Evolutionary conservation across 345 rosid species (phyloP).

Genomic region (Eucalyptus pauciflora): DNA sequence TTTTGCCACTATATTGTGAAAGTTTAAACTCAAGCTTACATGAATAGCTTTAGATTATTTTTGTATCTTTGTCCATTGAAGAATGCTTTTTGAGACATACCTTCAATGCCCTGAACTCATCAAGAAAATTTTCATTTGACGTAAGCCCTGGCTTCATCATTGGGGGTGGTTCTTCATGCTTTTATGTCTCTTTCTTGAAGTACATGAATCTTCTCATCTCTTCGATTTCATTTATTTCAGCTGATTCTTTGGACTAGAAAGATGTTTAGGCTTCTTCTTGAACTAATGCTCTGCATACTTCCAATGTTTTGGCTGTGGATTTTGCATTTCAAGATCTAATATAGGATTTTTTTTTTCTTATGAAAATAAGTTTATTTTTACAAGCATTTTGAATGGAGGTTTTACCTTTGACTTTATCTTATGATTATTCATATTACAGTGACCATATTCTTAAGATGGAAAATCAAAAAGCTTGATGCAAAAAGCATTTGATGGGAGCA

Average conservation of each 20-base stretch:
- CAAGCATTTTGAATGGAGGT: neutral
- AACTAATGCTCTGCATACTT: neutral
- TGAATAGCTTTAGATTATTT: neutral
- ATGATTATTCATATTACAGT: neutral
- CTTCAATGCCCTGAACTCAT: neutral
- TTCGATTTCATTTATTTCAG: neutral
- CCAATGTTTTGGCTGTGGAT: neutral
- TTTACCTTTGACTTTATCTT: neutral
- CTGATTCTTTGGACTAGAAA: neutral
- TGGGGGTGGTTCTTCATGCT: neutral
- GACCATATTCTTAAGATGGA: constrained; percentile 35
- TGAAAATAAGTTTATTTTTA: neutral
- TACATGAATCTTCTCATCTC: neutral
- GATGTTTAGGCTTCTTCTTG: neutral
- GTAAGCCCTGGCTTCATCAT: neutral
- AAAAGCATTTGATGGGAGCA: constrained; percentile 85
- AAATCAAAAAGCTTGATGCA: constrained; percentile 51
- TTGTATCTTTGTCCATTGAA: neutral
- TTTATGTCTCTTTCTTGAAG: neutral
- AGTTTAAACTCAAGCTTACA: neutral
- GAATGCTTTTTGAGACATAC: neutral
- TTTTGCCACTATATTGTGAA: neutral
- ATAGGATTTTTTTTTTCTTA: neutral
- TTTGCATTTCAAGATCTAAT: neutral
- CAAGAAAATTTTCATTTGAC: neutral